phyloP scores from a whole-genome alignment of 2,329 filamentous ascomycete species.

The Aspergillus tanneri region DNA sequence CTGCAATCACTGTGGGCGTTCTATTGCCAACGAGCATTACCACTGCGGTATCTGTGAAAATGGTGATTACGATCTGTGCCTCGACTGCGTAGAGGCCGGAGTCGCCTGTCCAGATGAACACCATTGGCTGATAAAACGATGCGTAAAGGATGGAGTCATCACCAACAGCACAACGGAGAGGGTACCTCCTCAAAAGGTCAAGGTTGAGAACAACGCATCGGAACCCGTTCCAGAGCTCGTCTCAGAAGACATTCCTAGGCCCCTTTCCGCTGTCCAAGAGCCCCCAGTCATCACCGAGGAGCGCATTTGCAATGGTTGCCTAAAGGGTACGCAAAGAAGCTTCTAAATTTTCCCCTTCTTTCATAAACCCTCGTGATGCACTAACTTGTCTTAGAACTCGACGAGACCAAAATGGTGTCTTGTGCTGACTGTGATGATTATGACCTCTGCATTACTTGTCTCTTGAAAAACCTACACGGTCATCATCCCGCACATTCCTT shows the following conservation, averaged over 20 bases:
- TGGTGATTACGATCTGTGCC: conserved; percentile 92
- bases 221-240: conserved; percentile 25
- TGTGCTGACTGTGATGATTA: conserved; percentile 85
- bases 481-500: conserved; percentile 90
- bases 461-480: conserved; percentile 73
- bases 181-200: conserved; percentile 62
- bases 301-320: conserved; percentile 65
- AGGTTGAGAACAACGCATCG: conserved; percentile 35
- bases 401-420: conserved; percentile 78
- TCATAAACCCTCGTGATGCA: background rate
- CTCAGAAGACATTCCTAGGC: background rate
- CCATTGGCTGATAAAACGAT: conserved; percentile 95
- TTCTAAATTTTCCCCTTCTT: background rate
- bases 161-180: conserved; percentile 83
- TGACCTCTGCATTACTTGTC: conserved; percentile 85
- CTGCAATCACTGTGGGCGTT: conserved; percentile 84
- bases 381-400: conserved; percentile 56
- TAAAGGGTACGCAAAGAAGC: conserved; percentile 51
- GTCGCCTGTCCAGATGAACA: conserved; percentile 72
- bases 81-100: conserved; percentile 71
- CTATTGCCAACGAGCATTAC: conserved; percentile 80
- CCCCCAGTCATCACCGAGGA: conserved; percentile 17
- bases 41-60: conserved; percentile 92
- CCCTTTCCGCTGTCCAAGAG: background rate
- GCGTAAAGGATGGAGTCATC: conserved; percentile 73